Conservation (phyloP, 768 basidiomycete species). For the Sistotremastrum niveocremeum region DNA sequence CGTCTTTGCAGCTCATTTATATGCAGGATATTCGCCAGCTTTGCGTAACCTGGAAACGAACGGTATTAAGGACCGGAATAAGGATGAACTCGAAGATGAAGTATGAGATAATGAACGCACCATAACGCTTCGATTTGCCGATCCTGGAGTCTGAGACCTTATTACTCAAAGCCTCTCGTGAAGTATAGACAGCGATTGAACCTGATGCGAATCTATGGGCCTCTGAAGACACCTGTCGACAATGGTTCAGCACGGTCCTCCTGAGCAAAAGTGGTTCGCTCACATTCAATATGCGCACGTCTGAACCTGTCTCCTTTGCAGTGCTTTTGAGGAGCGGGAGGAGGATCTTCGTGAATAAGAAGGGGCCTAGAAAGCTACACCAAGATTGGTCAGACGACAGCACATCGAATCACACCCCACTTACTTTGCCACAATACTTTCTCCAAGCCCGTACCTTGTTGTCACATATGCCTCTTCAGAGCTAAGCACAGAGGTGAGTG, state of each 20-base stretch:
- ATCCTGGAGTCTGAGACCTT: slow-evolving; percentile 9
- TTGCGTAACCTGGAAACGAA: slow-evolving; percentile 18
- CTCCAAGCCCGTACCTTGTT: too few relatives aligned
- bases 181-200: slow-evolving; percentile 15
- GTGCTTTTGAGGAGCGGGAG: slow-evolving; percentile 19
- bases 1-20: slow-evolving; percentile 13
- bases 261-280: background rate
- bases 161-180: slow-evolving; percentile 19
- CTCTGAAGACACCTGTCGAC: slow-evolving; percentile 10
- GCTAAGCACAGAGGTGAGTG: too few relatives aligned
- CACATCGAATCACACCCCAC: too few relatives aligned
- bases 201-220: slow-evolving; percentile 8
- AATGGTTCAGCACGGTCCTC: background rate
- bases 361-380: slow-evolving; percentile 16
- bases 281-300: slow-evolving; percentile 20
- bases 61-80: too few relatives aligned
- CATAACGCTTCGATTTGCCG: background rate
- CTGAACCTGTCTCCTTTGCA: slow-evolving; percentile 12
- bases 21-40: slow-evolving; percentile 13
- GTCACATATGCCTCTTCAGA: too few relatives aligned
- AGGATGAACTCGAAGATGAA: too few relatives aligned
- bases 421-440: too few relatives aligned
- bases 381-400: background rate
- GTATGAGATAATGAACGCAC: too few relatives aligned
- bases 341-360: slow-evolving; percentile 16